Percentiles rank a stretch among this genome's conserved stretches.
These are phyloP conservation scores for Paecilomyces variotii DNA, from an alignment of 2,329 filamentous ascomycete genomes.

Conservation along the genomic window DNA sequence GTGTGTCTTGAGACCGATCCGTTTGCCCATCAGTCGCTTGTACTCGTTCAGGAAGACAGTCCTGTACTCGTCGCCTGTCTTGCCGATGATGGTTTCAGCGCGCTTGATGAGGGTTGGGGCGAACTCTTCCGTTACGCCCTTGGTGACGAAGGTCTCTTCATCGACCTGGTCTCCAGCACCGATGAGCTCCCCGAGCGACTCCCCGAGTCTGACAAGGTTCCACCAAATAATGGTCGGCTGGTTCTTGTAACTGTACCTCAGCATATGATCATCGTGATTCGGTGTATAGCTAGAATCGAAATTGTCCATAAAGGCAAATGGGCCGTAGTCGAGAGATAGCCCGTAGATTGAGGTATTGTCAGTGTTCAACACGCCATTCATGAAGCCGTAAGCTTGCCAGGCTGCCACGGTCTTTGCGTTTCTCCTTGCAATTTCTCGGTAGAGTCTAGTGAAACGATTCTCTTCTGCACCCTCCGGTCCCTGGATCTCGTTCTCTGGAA, in stretches of 20 bases:
- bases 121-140: slow-evolving; percentile 64
- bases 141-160: slow-evolving; percentile 58
- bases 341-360: slow-evolving; percentile 93
- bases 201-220: slow-evolving; percentile 88
- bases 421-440: slow-evolving; percentile 74
- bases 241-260: slow-evolving; percentile 87
- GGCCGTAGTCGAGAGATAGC: slow-evolving; percentile 86
- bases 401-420: slow-evolving; percentile 83
- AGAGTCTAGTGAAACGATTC: slow-evolving; percentile 81
- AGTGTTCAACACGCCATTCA: slow-evolving; percentile 96
- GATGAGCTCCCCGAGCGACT: slow-evolving; percentile 79
- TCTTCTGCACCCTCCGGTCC: slow-evolving; percentile 62
- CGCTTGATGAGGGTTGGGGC: slow-evolving; percentile 64
- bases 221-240: slow-evolving; percentile 98
- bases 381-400: slow-evolving; percentile 99
- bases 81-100: slow-evolving; percentile 75
- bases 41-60: slow-evolving; percentile 83
- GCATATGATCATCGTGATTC: slow-evolving; percentile 85
- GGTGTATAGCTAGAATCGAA: slow-evolving; percentile 93
- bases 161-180: slow-evolving; percentile 69
- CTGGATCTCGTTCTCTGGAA: slow-evolving; percentile 54
- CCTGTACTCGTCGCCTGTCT: slow-evolving; percentile 80
- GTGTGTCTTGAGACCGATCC: slow-evolving; percentile 65
- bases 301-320: slow-evolving; percentile 95
- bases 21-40: slow-evolving; percentile 69